A percentile compares a stretch with the other conserved stretches of the same genome.
These are phyloP conservation scores for Bonnemaisonia californica DNA, from an alignment of 31 red algal genomes.

Conservation along the genomic window DNA sequence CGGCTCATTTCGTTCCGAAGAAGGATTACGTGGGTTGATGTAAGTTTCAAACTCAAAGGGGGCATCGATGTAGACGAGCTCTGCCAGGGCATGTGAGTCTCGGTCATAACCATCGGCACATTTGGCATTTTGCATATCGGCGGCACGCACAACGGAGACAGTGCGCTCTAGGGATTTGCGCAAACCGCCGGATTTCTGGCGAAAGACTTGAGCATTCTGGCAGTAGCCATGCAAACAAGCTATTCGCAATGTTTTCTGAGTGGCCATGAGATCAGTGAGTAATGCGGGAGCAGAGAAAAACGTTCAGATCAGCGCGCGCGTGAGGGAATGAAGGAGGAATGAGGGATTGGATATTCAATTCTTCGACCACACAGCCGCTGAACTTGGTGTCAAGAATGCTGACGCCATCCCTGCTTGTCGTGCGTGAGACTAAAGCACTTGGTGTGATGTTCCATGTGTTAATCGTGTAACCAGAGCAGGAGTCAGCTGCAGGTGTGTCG, in stretches of 20 bases:
- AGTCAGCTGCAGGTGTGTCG: too few species aligned
- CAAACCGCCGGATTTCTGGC: constrained; percentile 67
- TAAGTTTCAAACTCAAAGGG: constrained; percentile 56
- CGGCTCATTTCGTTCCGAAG: not conserved
- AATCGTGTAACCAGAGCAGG: too few species aligned
- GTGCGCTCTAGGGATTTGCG: constrained; percentile 68
- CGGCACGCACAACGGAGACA: not conserved
- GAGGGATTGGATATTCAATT: too few species aligned
- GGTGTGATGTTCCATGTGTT: too few species aligned
- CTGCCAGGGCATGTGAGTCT: constrained; percentile 18
- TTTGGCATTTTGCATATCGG: not conserved
- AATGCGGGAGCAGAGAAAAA: too few species aligned
- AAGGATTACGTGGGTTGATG: not conserved
- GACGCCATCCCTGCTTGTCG: too few species aligned
- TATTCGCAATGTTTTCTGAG: constrained; percentile 37
- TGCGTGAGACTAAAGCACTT: too few species aligned
- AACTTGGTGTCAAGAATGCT: too few species aligned
- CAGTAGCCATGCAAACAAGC: constrained; percentile 85
- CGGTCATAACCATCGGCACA: not conserved
- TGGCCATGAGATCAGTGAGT: too few species aligned
- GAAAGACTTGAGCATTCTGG: constrained; percentile 64
- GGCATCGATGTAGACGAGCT: constrained; percentile 69
- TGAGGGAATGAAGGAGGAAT: too few species aligned
- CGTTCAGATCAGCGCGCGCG: too few species aligned
- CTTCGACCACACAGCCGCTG: too few species aligned